phyloP scores from a whole-genome alignment of 2,329 filamentous ascomycete species.

The Ophiocordyceps robertsii region DNA sequence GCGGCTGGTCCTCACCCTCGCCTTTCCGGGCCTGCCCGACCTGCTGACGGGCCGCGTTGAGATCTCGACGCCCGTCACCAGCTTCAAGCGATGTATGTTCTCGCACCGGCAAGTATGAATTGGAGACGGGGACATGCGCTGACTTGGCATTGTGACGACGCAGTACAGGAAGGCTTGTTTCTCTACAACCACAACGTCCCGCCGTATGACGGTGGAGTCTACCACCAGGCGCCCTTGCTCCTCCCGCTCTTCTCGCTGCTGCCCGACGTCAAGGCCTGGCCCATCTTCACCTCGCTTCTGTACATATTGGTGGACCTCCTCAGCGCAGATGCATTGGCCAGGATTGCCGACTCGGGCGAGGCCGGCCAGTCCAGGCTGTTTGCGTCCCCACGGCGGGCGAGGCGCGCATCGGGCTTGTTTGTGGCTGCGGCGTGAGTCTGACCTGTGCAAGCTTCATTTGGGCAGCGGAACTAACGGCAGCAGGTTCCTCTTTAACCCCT shows the following conservation, averaged over 20 bases:
- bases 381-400: slow-evolving; percentile 62
- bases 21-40: slow-evolving; percentile 73
- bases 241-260: slow-evolving; percentile 85
- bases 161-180: slow-evolving; percentile 93
- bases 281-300: slow-evolving; percentile 64
- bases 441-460: not conserved
- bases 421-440: slow-evolving; percentile 62
- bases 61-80: slow-evolving; percentile 91
- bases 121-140: not conserved
- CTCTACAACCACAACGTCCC: slow-evolving; percentile 94
- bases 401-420: slow-evolving; percentile 59
- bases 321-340: slow-evolving; percentile 64
- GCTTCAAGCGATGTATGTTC: slow-evolving; percentile 83
- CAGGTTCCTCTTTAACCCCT: slow-evolving; percentile 89
- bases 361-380: slow-evolving; percentile 62
- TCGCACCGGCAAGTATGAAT: not conserved
- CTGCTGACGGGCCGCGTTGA: slow-evolving; percentile 85
- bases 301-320: slow-evolving; percentile 73
- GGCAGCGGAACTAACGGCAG: slow-evolving; percentile 5
- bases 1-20: slow-evolving; percentile 64
- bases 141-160: not conserved
- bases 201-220: slow-evolving; percentile 87
- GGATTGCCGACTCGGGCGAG: slow-evolving; percentile 72
- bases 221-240: slow-evolving; percentile 72
- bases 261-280: slow-evolving; percentile 52